Conservation (phyloP, 2,329 filamentous ascomycete genomes). For the Calonectria naviculata region DNA sequence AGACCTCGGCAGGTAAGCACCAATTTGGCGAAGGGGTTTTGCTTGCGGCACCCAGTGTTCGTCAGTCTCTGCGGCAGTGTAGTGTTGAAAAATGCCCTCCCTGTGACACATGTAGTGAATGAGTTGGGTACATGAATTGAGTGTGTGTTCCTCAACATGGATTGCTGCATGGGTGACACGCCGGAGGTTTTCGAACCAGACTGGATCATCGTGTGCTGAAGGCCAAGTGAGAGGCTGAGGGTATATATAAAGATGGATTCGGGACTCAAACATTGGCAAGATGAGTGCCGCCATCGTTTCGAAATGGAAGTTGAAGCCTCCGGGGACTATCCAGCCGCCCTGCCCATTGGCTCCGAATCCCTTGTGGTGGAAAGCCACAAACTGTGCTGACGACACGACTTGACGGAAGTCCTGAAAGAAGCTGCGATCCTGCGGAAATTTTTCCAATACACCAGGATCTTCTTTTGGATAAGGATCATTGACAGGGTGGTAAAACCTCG, state of each 20-base stretch:
- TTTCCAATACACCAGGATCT: not conserved
- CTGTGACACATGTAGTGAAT: not conserved
- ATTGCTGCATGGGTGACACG: not conserved
- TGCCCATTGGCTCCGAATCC: not conserved
- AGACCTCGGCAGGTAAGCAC: not conserved
- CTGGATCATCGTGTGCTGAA: not conserved
- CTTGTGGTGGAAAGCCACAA: not conserved
- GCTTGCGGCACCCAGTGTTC: not conserved
- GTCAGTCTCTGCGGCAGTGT: not conserved
- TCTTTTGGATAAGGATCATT: not conserved
- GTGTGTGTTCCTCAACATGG: not conserved
- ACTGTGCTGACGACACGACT: not conserved
- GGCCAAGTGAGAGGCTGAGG: not conserved
- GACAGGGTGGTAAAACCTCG: not conserved
- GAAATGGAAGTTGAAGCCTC: not conserved
- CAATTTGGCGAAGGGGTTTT: not conserved
- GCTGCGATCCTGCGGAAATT: not conserved
- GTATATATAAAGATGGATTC: not conserved
- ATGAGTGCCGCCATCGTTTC: not conserved
- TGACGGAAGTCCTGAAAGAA: not conserved
- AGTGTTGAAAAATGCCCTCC: not conserved
- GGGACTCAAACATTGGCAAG: not conserved
- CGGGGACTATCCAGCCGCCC: not conserved
- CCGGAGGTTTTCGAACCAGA: not conserved
- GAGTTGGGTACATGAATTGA: not conserved